Evolutionary conservation across 805 yeast species (phyloP).

Genomic region (Grigorovia transvaalensis): DNA sequence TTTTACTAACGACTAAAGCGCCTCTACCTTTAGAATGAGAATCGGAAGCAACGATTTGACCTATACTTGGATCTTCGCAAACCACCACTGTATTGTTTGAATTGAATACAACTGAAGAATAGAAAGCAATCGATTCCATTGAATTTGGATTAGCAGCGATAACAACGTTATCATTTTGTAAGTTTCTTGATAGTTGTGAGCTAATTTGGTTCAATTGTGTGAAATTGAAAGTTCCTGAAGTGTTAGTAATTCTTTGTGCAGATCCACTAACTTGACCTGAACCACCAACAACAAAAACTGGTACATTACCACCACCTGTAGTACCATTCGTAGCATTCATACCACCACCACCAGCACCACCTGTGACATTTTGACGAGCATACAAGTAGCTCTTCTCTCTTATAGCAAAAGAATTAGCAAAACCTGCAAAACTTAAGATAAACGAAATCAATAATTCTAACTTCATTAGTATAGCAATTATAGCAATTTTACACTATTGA

Average conservation of each 20-base stretch:
- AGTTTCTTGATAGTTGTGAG: neutral
- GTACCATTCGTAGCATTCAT: slow-evolving; percentile 4
- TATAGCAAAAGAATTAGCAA: neutral
- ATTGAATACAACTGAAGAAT: slow-evolving; percentile 14
- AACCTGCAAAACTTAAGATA: neutral
- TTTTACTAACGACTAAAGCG: slow-evolving; percentile 15
- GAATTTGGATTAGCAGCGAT: slow-evolving; percentile 17
- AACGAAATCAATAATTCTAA: slow-evolving; percentile 1
- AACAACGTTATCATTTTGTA: slow-evolving; percentile 14
- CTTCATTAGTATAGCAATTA: slow-evolving; percentile 7
- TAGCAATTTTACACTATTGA: too few species aligned
- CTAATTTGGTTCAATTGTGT: slow-evolving; percentile 15
- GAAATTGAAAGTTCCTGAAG: slow-evolving; percentile 16
- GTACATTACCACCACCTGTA: slow-evolving; percentile 5
- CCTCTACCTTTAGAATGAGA: slow-evolving; percentile 16
- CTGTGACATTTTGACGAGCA: slow-evolving; percentile 2
- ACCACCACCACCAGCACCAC: slow-evolving; percentile 4
- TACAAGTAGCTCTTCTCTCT: neutral
- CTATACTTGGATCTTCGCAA: slow-evolving; percentile 11
- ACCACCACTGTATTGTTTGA: slow-evolving; percentile 18
- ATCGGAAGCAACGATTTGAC: slow-evolving; percentile 14
- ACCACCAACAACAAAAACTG: slow-evolving; percentile 8
- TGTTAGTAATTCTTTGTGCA: slow-evolving; percentile 11
- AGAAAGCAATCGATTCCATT: slow-evolving; percentile 21
- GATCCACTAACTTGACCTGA: slow-evolving; percentile 4